These are phyloP conservation scores for Dictyostelium capitatum DNA, from an alignment of 78 protist genomes.

Conservation along the genomic window DNA sequence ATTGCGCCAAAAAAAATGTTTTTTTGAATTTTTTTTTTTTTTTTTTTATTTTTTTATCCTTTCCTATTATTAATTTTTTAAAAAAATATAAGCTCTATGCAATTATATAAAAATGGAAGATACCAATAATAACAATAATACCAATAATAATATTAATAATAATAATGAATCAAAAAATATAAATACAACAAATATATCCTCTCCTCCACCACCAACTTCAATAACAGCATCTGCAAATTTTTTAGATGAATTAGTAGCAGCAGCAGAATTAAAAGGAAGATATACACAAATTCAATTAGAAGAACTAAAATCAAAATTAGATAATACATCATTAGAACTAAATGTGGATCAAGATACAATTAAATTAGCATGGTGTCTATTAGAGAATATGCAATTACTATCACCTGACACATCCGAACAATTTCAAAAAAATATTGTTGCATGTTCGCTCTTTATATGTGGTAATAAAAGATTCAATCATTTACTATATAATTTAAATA, in stretches of 20 bases:
- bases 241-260: constrained; percentile 75
- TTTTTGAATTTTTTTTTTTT: too few relatives aligned
- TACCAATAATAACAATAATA: too few relatives aligned
- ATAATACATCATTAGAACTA: constrained; percentile 14
- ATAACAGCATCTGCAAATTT: background rate
- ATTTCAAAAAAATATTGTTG: constrained; percentile 26
- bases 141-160: too few relatives aligned
- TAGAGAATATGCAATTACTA: constrained; percentile 46
- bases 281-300: background rate
- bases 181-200: too few relatives aligned
- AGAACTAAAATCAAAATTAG: constrained; percentile 10
- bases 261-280: constrained; percentile 43
- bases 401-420: constrained; percentile 28
- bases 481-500: constrained; percentile 13
- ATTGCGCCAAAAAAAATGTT: too few relatives aligned
- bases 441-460: constrained; percentile 37
- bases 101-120: too few relatives aligned
- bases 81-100: too few relatives aligned
- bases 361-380: constrained; percentile 5
- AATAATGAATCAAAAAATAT: too few relatives aligned
- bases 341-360: constrained; percentile 45
- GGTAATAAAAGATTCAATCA: constrained; percentile 51
- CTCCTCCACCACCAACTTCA: too few relatives aligned
- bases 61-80: too few relatives aligned
- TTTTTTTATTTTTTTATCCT: too few relatives aligned